Evolutionary conservation across 257 asterid genomes (phyloP), one percentile per base, ranked within the genome.

Genomic region (Solanum gandarillasii): DNA sequence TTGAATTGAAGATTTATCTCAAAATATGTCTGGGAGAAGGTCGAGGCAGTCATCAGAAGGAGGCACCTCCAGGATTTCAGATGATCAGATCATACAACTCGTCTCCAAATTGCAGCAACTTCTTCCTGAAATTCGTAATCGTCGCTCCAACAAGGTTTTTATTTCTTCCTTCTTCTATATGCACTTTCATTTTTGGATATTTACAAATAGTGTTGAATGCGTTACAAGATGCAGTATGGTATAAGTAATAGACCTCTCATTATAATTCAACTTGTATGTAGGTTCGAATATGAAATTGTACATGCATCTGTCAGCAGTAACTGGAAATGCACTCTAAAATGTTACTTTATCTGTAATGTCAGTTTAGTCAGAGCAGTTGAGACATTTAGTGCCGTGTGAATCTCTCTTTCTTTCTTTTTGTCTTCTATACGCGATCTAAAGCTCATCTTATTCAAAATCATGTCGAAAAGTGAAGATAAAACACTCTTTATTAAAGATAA

Each of bases 21-120:
- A 74, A 55, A 74, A 3, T 74, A 93, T 92, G 97, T 95, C 98
- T 6, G 94, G 95, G 21, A 93, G 96, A 92, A 92, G 98, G 89
- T 90, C 94, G 38, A 89, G 96, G 84, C 94, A 91, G 85, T 75
- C 97, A 16, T n/a, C 88, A 27, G 79, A 43, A 2, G 89, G 88
- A 34, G 76, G 76, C 23, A 62, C 89, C 82, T 87, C 95, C 1
- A 89, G 98, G 87, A 95, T 95, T 58, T 78, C 92, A 3, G 98
- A 95, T 58, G 97, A 95, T 83, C 98, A 94, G 84, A 95, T 95
- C 88, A 91, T 93, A 16, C 93, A 94, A 29, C 95, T 95, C 21
- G 90, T 95, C 71, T 91, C 96, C 87, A 94, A 93, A 88, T 90
- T 95, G 29, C 98, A 95, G 71, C 97, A 93, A 86, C 94, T 94